Conservation (phyloP, 2,329 filamentous ascomycete species). For the Acephala macrosclerotiorum region DNA sequence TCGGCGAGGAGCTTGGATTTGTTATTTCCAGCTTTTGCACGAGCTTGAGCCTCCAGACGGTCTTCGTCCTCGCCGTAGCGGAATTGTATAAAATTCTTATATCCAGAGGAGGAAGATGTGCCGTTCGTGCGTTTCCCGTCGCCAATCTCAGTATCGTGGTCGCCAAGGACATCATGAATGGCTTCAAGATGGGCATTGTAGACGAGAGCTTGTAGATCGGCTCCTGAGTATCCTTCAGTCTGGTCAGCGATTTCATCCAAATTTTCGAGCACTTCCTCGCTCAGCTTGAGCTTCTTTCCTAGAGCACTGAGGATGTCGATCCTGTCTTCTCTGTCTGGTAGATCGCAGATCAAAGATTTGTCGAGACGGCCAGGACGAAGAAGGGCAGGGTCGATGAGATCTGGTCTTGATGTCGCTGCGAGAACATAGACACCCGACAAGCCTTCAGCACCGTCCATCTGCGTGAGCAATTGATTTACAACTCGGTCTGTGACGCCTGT, state of each 20-base stretch:
- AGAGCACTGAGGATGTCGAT: slow-evolving; percentile 88
- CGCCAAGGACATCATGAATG: slow-evolving; percentile 88
- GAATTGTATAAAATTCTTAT: slow-evolving; percentile 79
- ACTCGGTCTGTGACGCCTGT: slow-evolving; percentile 99
- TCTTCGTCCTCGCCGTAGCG: slow-evolving; percentile 73
- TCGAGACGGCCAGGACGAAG: slow-evolving; percentile 91
- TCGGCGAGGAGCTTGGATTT: slow-evolving; percentile 70
- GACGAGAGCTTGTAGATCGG: slow-evolving; percentile 91
- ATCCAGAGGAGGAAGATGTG: slow-evolving; percentile 37
- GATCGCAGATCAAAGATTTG: slow-evolving; percentile 90
- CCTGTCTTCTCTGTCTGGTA: slow-evolving; percentile 81
- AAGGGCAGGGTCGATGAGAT: slow-evolving; percentile 93
- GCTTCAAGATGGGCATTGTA: slow-evolving; percentile 98
- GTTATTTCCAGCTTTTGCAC: slow-evolving; percentile 53
- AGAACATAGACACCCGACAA: slow-evolving; percentile 95
- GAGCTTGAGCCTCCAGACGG: slow-evolving; percentile 48
- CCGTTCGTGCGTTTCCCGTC: slow-evolving; percentile 42
- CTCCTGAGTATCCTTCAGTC: slow-evolving; percentile 92
- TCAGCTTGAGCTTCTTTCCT: slow-evolving; percentile 80
- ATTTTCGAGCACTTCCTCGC: slow-evolving; percentile 62
- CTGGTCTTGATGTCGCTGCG: slow-evolving; percentile 90
- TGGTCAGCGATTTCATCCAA: slow-evolving; percentile 77
- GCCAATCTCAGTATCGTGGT: slow-evolving; percentile 54
- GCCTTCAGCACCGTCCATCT: slow-evolving; percentile 98
- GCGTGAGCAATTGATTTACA: slow-evolving; percentile 96